Conservation (phyloP, 768 basidiomycete species). For the Lactarius hatsudake region DNA sequence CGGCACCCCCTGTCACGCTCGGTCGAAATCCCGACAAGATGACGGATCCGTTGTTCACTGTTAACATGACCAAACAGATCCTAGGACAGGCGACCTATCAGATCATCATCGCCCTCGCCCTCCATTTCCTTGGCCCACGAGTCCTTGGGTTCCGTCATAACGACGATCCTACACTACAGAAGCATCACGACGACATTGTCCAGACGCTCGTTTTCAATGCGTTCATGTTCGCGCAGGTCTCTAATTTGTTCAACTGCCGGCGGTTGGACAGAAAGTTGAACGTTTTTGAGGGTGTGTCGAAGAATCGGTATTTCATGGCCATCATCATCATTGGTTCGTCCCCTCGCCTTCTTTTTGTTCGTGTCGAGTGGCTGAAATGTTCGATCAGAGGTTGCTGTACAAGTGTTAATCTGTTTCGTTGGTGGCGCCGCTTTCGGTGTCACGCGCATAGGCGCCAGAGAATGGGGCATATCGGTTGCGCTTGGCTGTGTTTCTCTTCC, state of each 20-base stretch:
- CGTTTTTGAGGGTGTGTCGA: constrained; percentile 77
- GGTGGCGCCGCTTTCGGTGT: constrained; percentile 93
- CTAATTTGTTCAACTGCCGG: constrained; percentile 91
- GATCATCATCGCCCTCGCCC: constrained; percentile 73
- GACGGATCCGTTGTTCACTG: constrained; percentile 82
- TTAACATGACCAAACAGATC: constrained; percentile 98
- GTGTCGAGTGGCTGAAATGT: constrained; percentile 10
- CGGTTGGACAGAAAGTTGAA: constrained; percentile 84
- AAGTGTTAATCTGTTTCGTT: constrained; percentile 86
- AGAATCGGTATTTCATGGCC: constrained; percentile 79
- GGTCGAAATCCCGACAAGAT: constrained; percentile 90
- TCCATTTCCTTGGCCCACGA: constrained; percentile 80
- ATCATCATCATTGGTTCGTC: constrained; percentile 81
- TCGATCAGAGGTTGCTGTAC: constrained; percentile 73
- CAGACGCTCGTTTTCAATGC: constrained; percentile 94
- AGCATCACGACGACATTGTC: constrained; percentile 47
- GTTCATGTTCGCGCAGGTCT: constrained; percentile 98
- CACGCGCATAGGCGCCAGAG: constrained; percentile 66
- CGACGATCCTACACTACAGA: constrained; percentile 32
- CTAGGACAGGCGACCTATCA: constrained; percentile 87
- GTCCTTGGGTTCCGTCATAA: constrained; percentile 62
- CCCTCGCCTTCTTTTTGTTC: neutral
- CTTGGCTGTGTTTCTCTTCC: constrained; percentile 87
- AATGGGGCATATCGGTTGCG: constrained; percentile 92
- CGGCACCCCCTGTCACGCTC: constrained; percentile 74